Evolutionary conservation across 768 basidiomycete species (phyloP), one percentile per base, ranked within the genome.

Genomic region (Leccinum obscurum): DNA sequence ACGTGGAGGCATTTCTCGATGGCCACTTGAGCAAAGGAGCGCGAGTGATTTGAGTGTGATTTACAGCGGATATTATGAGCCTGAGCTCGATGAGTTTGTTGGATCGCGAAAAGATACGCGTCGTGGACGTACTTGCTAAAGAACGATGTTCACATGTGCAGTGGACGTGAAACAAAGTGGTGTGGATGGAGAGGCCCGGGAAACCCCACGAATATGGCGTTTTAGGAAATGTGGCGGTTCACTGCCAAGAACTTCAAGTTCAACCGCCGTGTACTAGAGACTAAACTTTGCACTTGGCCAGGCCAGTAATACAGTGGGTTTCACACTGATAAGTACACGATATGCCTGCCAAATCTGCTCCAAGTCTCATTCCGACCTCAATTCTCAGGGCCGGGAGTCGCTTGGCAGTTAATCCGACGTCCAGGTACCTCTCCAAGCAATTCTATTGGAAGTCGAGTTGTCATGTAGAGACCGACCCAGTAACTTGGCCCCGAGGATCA

Each of bases 1-100:
- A 75, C 80, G 79, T 65, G 80, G 83, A 55, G 80, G 76, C 85
- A 85, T 86, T 32, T 50, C 58, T 34, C 39, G 50, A 52, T 32
- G 52, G 57, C 6, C 3, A 17, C 52, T 41, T 15, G 35, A n/a
- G 39, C 17, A 41, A 41, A 41, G 1, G 39, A 41, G 39, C 3
- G 39, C 39, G 39, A 41, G 8, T 41, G 41, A 10, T 44, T n/a
- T 44, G 41, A 2, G 41, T 44, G 1, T 3, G 41, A 44, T 44
- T 20, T 44, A 61, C 62, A 54, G 22, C 24, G 60, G 30, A 37
- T 20, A 35, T 41, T 8, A 17, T 8, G 39, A 39, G 3, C 17
- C 39, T 39, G 7, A 17, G 17, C 39, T 41, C n/a, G 41, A 44
- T 44, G n/a, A 20, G 41, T 44, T 44, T 2, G 30, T 52, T 26